Evolutionary conservation across 768 basidiomycete genomes (phyloP), one percentile per base, ranked within the genome.

Genomic region (Thelephora ganbajun): DNA sequence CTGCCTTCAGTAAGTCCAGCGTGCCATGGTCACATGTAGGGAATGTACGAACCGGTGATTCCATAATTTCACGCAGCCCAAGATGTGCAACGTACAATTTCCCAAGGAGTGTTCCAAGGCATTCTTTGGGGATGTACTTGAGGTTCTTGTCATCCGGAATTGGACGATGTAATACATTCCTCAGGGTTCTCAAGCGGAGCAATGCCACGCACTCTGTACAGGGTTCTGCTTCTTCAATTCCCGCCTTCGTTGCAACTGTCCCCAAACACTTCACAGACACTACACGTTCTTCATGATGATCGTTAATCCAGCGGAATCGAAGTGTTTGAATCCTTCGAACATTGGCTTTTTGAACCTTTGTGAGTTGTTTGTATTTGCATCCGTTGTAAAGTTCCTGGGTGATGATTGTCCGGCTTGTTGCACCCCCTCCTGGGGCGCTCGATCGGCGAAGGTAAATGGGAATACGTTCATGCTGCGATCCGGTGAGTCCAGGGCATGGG

Each of bases 71-170:
- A 16, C 37, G 44, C 18, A 50, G 33, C 11, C 41, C 49, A 5
- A 18, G 11, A 16, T 45, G 36, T 6, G 35, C 44, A n/a, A 39
- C 20, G 33, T 50, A 50, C n/a, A 39, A n/a, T 35, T 46, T 20
- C 11, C 49, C 49, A 2, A 23, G 9, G 4, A 41, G 33, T 4
- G 16, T 30, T 23, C 41, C 35, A 3, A 43, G 49, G 35, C 35
- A 50, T 12, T 14, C 20, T 30, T 50, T 50, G 6, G 49, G 49
- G 11, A 39, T 46, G 33, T 20, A 50, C 35, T 50, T 50, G 18
- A 39, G 33, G 13, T 37, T 46, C 16, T 39, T 18, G 5, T 18
- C 11, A 3, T 12, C 9, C 6, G 49, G 49, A 11, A 39, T 20
- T 12, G 33, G 33, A 14, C 44, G 26, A 19, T 44, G 34, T 23